Base-by-base conservation (phyloP, 768 basidiomycete genomes). In the Amanita fuliginea region DNA sequence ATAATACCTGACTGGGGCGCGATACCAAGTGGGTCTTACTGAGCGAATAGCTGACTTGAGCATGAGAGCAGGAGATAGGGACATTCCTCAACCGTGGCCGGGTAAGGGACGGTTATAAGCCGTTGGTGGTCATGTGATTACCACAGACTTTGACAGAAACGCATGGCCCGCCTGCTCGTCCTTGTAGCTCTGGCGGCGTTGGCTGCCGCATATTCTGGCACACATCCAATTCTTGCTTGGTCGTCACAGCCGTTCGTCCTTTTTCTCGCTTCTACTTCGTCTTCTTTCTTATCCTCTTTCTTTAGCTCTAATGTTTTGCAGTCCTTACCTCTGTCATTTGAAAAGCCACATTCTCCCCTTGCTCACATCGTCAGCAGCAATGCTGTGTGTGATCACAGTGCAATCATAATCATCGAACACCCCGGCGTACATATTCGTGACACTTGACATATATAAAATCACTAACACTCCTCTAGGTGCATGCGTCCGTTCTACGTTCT, bases 401-500 rank as follows among this genome's bases (percentile, higher is more conserved):
- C 80, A 26, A 60, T 91, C 10, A 67, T 88, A 6, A 59, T 89
- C 8, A 67, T 87, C 36, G 74, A 85, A 54, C 86, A 89, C 46
- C 77, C 81, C 8, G 83, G 85, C 19, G 87, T 89, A 61, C 53
- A 81, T 46, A 46, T 46, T 33, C 33, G 7, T 2, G 51, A 21
- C 28, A 36, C 14, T 19, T 18, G 21, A 14, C 13, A 37, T 21
- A 46, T 42, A 30, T 30, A 35, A 21, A 3, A 9, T 3, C 22
- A 33, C 34, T 9, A 40, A 47, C 33, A 46, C 28, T 43, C 39
- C 22, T 49, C 8, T 57, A 89, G 86, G 67, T 85, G 3, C 86
- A 83, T 56, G 81, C 83, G 21, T 81, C 84, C n/a, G 86, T 89
- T 67, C 67, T 89, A 36, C 80, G 82, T 26, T 62, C 65, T 8